These are phyloP conservation scores for Podaxis carcinomalis DNA, from an alignment of 768 basidiomycete species.

Conservation along the genomic window DNA sequence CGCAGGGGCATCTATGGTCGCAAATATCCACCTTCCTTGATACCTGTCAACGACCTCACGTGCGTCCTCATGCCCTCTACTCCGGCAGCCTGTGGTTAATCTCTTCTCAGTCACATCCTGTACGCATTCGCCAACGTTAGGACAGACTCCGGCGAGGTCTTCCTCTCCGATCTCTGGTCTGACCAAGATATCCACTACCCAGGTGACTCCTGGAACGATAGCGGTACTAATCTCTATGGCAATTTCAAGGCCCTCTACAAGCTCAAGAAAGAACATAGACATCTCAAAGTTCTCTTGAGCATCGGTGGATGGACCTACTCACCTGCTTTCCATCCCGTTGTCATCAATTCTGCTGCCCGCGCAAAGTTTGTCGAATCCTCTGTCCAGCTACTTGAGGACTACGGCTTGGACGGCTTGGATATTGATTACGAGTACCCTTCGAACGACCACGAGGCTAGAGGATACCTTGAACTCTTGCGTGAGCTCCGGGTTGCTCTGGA, in stretches of 20 bases:
- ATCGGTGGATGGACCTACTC: slow-evolving; percentile 98
- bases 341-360: slow-evolving; percentile 58
- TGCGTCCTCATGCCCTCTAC: slow-evolving; percentile 29
- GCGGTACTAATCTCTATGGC: slow-evolving; percentile 87
- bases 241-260: slow-evolving; percentile 93
- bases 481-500: slow-evolving; percentile 77
- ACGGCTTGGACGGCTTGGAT: slow-evolving; percentile 89
- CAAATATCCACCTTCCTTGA: slow-evolving; percentile 82
- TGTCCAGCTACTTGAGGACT: slow-evolving; percentile 81
- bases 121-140: slow-evolving; percentile 92
- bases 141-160: slow-evolving; percentile 80
- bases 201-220: slow-evolving; percentile 93
- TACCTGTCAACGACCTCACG: slow-evolving; percentile 86
- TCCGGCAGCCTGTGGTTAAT: slow-evolving; percentile 9
- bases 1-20: slow-evolving; percentile 91
- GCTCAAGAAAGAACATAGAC: slow-evolving; percentile 82
- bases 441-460: slow-evolving; percentile 70
- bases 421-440: slow-evolving; percentile 93
- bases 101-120: slow-evolving; percentile 64
- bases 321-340: slow-evolving; percentile 79
- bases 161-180: slow-evolving; percentile 88
- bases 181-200: slow-evolving; percentile 97
- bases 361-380: slow-evolving; percentile 78
- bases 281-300: slow-evolving; percentile 75
- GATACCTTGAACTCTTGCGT: slow-evolving; percentile 78